Base-by-base conservation (phyloP, 75 land plant genomes). In the Adiantum capillusveneris region DNA sequence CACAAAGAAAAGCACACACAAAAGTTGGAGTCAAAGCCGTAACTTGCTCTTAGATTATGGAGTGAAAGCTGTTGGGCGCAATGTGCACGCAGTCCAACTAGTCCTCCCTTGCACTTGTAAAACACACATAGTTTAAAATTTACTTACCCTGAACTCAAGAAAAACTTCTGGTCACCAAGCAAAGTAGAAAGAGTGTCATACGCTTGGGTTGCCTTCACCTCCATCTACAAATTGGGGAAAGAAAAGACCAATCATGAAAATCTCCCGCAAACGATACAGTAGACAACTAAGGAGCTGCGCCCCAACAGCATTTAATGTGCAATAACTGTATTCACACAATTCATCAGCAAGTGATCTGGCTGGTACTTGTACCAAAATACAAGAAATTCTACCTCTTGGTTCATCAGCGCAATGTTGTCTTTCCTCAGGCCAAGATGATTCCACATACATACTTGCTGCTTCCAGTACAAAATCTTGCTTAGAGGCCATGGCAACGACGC, bases 391-490 rank as follows among this genome's bases (percentile, higher is more conserved):
- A 63, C 65, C 65, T 50, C 57, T 25, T 34, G 69, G 11, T 36
- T 25, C 31, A 54, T 59, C 1, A 17, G 21, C 6, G 21, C 54
- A 2, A 43, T 53, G 52, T 65, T 72, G 44, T 59, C 69, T 0
- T 57, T 52, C 21, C 43, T 72, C 21, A 72, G 31, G 7, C 75
- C 69, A 13, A 72, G 29, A 13, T 50, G 51, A 1, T 65, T 51
- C 56, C 48, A 46, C 13, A 58, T 57, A 7, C 34, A 25, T 20
- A 22, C 17, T 19, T 68, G 56, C 69, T 64, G 66, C 37, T 65
- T 58, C 75, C 75, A 72, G 36, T 72, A 60, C 14, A 72, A 18
- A 13, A 64, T 58, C 56, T 60, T 55, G n/a, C 41, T 62, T 2
- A 73, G 24, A 1, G 58, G 65, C 76, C 64, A 53, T 11, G 76